Evolutionary conservation across 2,329 filamentous ascomycete species (phyloP), one percentile per base, ranked within the genome.

Genomic region (Penicillium paneum): DNA sequence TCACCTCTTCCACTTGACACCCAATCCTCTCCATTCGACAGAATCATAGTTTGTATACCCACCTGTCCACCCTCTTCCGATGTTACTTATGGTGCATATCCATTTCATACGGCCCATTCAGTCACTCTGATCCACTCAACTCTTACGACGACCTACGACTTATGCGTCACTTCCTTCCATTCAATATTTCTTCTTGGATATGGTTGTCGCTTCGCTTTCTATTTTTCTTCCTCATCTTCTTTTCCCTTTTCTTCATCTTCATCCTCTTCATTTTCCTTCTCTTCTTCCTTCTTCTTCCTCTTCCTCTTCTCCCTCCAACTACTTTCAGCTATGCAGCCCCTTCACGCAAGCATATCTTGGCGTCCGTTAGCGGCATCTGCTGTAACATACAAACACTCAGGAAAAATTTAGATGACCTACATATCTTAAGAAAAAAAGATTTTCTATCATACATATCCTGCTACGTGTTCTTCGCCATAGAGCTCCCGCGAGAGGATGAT

Each of bases 11-110:
- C 17, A 28, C 36, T 34, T 49, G 11, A 32, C 7, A 8, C 8
- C 5, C 8, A 62, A 59, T 5, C 19, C 13, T 40, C 32, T 10
- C 12, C 31, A 21, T n/a, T 17, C 13, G n/a, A 39, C 42, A 32
- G 19, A 38, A 11, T 21, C 5, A 15, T 19, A 28, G 17, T 26
- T 15, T 63, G 54, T 62, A 64, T 52, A 60, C 61, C 54, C 54
- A 57, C 59, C 55, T 57, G 83, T 62, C 47, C 17, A 21, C n/a
- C 17, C 10, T 38, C 17, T 19, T 19, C 48, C 21, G 19, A 19
- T 49, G 39, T 42, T 19, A 31, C 44, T 53, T 15, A 29, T 21
- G 42, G 31, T 36, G 38, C 38, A 40, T 24, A 50, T 42, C 32
- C 40, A 29, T 6, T 31, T 42, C 11, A 17, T 28, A 15, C 7